A percentile compares a stretch with the other conserved stretches of the same genome.
phyloP scores from a whole-genome alignment of 306 rosid genomes.

The Pterocarpus santalinus region DNA sequence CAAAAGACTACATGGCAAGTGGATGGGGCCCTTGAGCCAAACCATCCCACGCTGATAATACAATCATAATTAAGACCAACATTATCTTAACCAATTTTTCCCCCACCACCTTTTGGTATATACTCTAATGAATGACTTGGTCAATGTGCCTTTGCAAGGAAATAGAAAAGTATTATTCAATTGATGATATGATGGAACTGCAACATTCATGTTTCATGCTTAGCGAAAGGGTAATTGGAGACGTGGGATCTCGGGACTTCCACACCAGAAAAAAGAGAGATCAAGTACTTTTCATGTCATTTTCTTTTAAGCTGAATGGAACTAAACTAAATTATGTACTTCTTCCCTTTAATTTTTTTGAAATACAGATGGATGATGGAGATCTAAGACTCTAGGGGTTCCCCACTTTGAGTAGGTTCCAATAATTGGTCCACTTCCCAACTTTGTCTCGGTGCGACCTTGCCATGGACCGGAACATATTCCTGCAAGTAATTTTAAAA shows the following conservation, averaged over 20 bases:
- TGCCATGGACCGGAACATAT: slow-evolving; percentile 62
- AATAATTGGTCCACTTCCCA: slow-evolving; percentile 62
- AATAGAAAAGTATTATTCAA: not conserved
- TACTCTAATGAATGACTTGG: not conserved
- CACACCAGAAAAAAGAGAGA: slow-evolving; percentile 11
- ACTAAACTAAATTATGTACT: slow-evolving; percentile 1
- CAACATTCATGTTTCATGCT: slow-evolving; percentile 45
- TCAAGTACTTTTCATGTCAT: not conserved
- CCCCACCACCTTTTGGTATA: too few relatives aligned
- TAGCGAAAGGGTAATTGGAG: not conserved
- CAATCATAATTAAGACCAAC: too few relatives aligned
- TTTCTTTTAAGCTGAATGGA: slow-evolving; percentile 26
- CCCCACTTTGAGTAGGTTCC: slow-evolving; percentile 54
- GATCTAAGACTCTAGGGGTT: slow-evolving; percentile 51
- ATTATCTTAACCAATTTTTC: too few relatives aligned
- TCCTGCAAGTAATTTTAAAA: slow-evolving; percentile 47
- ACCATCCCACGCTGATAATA: too few relatives aligned
- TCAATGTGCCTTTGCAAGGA: slow-evolving; percentile 10
- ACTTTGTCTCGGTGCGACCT: slow-evolving; percentile 64
- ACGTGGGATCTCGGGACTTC: slow-evolving; percentile 38
- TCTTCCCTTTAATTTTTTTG: too few relatives aligned
- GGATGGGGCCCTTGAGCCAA: too few relatives aligned
- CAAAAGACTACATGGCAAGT: too few relatives aligned
- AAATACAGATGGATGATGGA: slow-evolving; percentile 41
- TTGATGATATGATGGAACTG: slow-evolving; percentile 22